Evolutionary conservation across 179 eudicot species (phyloP).

Genomic region (Dionaea muscipula): DNA sequence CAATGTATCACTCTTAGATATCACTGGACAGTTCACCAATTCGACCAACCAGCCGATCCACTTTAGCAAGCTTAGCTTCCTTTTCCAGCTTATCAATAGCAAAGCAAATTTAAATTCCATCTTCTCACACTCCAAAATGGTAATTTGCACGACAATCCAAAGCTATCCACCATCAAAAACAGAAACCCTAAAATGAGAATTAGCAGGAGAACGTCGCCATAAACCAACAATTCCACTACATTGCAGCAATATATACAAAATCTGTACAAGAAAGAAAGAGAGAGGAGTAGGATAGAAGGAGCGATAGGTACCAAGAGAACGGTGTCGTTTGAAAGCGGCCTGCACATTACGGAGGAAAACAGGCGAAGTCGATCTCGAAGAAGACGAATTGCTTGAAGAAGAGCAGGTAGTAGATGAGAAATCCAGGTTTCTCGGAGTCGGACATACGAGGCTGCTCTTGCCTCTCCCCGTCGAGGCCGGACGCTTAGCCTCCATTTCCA

Average conservation of each 20-base stretch:
- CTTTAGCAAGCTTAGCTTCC: too few species aligned
- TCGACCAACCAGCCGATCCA: too few species aligned
- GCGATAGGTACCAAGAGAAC: slow-evolving; percentile 45
- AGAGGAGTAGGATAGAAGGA: neutral
- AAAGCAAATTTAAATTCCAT: too few species aligned
- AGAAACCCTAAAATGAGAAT: too few species aligned
- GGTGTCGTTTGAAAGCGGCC: slow-evolving; percentile 86
- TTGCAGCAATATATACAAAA: neutral
- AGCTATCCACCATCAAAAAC: too few species aligned
- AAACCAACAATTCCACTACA: neutral
- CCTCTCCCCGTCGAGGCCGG: slow-evolving; percentile 30
- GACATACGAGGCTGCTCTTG: slow-evolving; percentile 19
- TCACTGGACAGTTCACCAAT: too few species aligned
- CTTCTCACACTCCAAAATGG: too few species aligned
- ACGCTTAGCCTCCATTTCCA: slow-evolving; percentile 71
- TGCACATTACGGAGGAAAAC: slow-evolving; percentile 58
- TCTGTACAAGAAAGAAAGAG: neutral
- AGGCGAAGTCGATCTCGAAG: slow-evolving; percentile 29
- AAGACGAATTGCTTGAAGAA: slow-evolving; percentile 28
- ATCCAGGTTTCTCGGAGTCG: slow-evolving; percentile 24
- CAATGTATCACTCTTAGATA: too few species aligned
- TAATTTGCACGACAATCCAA: too few species aligned
- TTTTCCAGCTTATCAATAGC: too few species aligned
- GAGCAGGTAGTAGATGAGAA: slow-evolving; percentile 21
- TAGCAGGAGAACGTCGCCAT: too few species aligned